A percentile compares a stretch with the other conserved stretches of the same genome.
These are phyloP conservation scores for Pythium brachiatum DNA, from an alignment of 352 stramenopile genomes.

Conservation along the genomic window DNA sequence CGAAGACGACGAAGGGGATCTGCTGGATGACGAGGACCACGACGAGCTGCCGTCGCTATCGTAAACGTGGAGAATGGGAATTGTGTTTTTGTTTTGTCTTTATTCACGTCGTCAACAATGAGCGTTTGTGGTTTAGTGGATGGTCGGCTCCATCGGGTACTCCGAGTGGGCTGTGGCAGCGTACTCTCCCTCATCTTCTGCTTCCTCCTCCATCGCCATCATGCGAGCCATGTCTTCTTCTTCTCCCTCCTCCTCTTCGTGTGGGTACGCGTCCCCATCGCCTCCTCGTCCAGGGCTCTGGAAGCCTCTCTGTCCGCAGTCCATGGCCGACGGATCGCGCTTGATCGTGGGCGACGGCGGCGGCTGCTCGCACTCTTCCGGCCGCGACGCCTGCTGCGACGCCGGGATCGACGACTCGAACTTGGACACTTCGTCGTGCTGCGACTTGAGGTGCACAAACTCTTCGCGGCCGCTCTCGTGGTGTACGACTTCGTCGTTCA, in stretches of 20 bases:
- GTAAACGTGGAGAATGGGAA: neutral
- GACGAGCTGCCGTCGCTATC: conserved; percentile 24
- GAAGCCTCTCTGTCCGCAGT: conserved; percentile 2
- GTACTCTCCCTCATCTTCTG: conserved; percentile 19
- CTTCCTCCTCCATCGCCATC: conserved; percentile 3
- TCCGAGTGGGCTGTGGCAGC: no score
- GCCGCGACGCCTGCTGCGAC: conserved; percentile 15
- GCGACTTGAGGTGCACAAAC: conserved; percentile 81
- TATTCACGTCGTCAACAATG: no score
- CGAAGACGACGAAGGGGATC: conserved; percentile 28
- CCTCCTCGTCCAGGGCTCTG: conserved; percentile 1
- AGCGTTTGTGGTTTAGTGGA: no score
- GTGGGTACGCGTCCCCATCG: neutral
- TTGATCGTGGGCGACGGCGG: conserved; percentile 78
- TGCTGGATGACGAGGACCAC: conserved; percentile 35
- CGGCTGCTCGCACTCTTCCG: conserved; percentile 72
- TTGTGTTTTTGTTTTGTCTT: neutral
- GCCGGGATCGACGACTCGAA: conserved; percentile 75
- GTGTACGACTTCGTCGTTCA: conserved; percentile 83
- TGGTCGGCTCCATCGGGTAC: no score
- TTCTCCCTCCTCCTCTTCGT: neutral
- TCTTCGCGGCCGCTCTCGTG: conserved; percentile 76
- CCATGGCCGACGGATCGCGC: conserved; percentile 48
- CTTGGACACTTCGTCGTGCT: conserved; percentile 80
- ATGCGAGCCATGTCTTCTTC: neutral